phyloP scores from a whole-genome alignment of 1,139 yeast species.

The Pichia sp. region DNA sequence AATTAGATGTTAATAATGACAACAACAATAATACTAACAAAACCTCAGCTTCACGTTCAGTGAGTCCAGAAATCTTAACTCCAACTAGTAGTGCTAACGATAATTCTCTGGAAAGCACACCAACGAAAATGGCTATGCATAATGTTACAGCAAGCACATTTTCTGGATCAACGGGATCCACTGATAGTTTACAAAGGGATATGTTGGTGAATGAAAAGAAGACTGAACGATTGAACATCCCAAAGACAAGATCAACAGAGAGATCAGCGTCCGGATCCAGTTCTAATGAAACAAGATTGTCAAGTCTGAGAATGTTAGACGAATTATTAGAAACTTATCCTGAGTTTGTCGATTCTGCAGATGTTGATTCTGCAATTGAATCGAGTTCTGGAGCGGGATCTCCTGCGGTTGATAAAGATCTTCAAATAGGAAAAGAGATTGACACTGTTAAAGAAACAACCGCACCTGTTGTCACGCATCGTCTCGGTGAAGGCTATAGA shows the following conservation, averaged over 20 bases:
- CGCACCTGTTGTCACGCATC: neutral
- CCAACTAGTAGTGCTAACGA: conserved; percentile 13
- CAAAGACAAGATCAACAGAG: conserved; percentile 2
- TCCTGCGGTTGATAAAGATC: neutral
- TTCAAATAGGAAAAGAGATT: neutral
- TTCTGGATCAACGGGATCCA: conserved; percentile 7
- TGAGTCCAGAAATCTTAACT: conserved; percentile 4
- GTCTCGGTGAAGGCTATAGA: conserved; percentile 5
- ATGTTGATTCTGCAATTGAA: neutral
- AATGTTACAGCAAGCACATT: conserved; percentile 9
- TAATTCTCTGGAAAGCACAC: conserved; percentile 12
- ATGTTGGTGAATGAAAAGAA: neutral
- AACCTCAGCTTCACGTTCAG: neutral
- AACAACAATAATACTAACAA: no score
- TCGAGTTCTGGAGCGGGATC: neutral
- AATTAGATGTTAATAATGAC: no score
- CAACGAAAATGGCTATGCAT: conserved; percentile 3
- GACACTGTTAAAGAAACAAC: neutral
- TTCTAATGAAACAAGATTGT: conserved; percentile 10
- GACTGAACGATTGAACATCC: neutral
- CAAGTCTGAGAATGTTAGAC: conserved; percentile 25
- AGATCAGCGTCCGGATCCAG: neutral
- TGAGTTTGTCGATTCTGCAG: conserved; percentile 14
- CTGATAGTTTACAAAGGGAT: conserved; percentile 8
- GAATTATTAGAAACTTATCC: conserved; percentile 23